These are phyloP conservation scores for Acephala macrosclerotiorum DNA, from an alignment of 2,329 filamentous ascomycete genomes.

Conservation along the genomic window DNA sequence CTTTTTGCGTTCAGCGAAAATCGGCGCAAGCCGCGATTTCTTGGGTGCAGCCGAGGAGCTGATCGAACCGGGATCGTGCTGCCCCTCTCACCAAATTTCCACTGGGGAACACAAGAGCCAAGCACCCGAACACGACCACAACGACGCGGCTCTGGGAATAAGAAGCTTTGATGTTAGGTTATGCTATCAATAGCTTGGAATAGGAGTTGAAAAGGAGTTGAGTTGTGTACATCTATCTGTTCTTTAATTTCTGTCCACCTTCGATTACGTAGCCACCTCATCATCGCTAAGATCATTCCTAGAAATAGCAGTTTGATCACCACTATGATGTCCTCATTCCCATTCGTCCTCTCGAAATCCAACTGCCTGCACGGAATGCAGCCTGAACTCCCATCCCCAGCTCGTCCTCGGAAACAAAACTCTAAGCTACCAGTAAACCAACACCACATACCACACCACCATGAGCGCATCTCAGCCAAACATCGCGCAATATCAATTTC, in stretches of 20 bases:
- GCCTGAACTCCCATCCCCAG: not conserved
- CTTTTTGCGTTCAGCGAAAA: not conserved
- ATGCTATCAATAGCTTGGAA: not conserved
- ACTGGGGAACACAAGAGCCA: not conserved
- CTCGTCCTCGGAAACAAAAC: not conserved
- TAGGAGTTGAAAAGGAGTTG: not conserved
- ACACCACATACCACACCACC: not conserved
- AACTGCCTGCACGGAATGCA: not conserved
- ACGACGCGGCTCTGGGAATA: not conserved
- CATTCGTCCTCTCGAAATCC: not conserved
- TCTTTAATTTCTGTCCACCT: too few species aligned
- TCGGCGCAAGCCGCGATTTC: not conserved
- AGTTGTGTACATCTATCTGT: not conserved
- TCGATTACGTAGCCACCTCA: slow-evolving; percentile 5
- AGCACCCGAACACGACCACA: not conserved
- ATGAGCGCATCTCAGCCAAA: slow-evolving; percentile 7
- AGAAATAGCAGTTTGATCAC: not conserved
- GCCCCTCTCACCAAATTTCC: too few species aligned
- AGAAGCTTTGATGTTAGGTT: not conserved
- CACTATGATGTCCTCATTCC: not conserved
- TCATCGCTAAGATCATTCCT: slow-evolving; percentile 6
- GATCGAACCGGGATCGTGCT: not conserved
- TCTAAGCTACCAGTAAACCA: not conserved
- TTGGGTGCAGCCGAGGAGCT: slow-evolving; percentile 4
- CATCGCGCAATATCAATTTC: slow-evolving; percentile 1